phyloP scores from a whole-genome alignment of 805 yeast genomes.

The Starmerella cellae region DNA sequence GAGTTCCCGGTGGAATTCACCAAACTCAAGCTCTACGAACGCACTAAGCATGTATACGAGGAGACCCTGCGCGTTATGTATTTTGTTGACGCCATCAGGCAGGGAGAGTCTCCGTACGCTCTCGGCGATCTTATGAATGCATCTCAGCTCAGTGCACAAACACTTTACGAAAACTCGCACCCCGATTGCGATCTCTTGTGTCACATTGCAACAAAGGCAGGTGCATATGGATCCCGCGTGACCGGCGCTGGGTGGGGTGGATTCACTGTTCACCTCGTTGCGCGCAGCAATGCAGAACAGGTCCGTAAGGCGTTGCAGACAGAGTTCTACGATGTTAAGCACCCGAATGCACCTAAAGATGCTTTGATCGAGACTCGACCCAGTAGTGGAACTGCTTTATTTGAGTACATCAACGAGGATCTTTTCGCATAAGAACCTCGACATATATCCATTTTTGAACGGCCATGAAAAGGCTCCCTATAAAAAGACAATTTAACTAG shows the following conservation, averaged over 20 bases:
- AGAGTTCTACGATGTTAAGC: constrained; percentile 39
- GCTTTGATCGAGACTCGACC: constrained; percentile 19
- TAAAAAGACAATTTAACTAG: too few relatives aligned
- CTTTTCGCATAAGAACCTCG: too few relatives aligned
- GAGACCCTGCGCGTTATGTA: constrained; percentile 49
- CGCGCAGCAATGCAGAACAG: constrained; percentile 30
- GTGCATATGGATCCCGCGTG: constrained; percentile 54
- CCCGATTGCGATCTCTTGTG: constrained; percentile 43
- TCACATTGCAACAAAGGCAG: constrained; percentile 39
- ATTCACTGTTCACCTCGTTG: constrained; percentile 51
- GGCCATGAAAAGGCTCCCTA: too few relatives aligned
- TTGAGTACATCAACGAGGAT: constrained; percentile 1
- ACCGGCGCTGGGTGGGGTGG: constrained; percentile 80
- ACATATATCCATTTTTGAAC: too few relatives aligned
- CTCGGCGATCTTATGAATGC: constrained; percentile 44
- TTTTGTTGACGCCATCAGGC: constrained; percentile 33
- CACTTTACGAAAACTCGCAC: constrained; percentile 42
- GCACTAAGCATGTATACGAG: constrained; percentile 50
- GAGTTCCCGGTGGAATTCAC: constrained; percentile 47
- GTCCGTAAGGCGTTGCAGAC: constrained; percentile 35
- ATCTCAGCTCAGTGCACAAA: constrained; percentile 42
- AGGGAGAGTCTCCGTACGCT: constrained; percentile 29
- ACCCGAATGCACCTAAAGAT: constrained; percentile 36
- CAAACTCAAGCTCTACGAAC: constrained; percentile 40
- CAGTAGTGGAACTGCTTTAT: constrained; percentile 17